phyloP scores from a whole-genome alignment of 768 basidiomycete species.

The Termitomyces eurrhizus region DNA sequence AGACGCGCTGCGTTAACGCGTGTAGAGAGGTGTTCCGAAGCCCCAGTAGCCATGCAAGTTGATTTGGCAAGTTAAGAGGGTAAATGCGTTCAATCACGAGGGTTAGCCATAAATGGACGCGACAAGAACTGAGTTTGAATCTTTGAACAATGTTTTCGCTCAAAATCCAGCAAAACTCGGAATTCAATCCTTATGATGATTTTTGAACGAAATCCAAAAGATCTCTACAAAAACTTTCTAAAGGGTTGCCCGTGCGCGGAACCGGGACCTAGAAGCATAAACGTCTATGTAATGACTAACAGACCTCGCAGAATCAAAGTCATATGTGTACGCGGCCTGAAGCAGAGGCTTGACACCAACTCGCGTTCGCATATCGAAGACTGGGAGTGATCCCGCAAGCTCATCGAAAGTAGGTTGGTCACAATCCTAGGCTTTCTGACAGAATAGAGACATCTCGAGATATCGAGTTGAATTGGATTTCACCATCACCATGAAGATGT shows the following conservation, averaged over 20 bases:
- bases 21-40: constrained; percentile 35
- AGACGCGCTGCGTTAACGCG: constrained; percentile 65
- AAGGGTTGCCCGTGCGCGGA: constrained; percentile 21
- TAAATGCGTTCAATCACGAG: background rate
- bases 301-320: constrained; percentile 68
- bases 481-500: too few species aligned
- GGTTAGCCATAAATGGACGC: background rate
- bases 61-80: background rate
- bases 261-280: too few species aligned
- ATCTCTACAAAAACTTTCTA: constrained; percentile 54
- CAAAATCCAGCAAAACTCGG: too few species aligned
- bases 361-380: too few species aligned
- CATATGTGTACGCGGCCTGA: constrained; percentile 70
- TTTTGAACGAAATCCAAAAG: background rate
- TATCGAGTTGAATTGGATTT: too few species aligned
- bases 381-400: too few species aligned
- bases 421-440: too few species aligned
- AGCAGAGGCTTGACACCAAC: constrained; percentile 36
- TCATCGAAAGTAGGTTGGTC: too few species aligned
- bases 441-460: too few species aligned
- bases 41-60: constrained; percentile 25
- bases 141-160: too few species aligned
- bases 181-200: background rate
- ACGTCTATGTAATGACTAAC: constrained; percentile 40
- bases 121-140: background rate